A percentile compares a stretch with the other conserved stretches of the same genome.
Conservation (phyloP, 805 yeast genomes). For the Wickerhamiella bombiphila region DNA sequence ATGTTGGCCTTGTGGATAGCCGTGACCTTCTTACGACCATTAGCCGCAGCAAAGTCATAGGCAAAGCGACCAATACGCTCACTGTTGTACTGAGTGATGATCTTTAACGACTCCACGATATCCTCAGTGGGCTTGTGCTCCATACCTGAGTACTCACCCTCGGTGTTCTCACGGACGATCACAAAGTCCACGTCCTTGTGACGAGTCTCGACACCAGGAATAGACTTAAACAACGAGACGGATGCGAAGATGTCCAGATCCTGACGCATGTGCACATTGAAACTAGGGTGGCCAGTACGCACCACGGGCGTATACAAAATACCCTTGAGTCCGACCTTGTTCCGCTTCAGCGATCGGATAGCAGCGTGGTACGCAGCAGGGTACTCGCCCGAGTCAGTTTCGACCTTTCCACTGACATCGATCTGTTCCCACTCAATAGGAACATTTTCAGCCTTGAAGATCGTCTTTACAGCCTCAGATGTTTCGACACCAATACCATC, state of each 20-base stretch:
- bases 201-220: slow-evolving; percentile 87
- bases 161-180: slow-evolving; percentile 95
- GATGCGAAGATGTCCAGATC: slow-evolving; percentile 93
- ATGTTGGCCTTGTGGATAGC: slow-evolving; percentile 99
- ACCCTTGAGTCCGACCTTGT: slow-evolving; percentile 94
- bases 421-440: slow-evolving; percentile 85
- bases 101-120: slow-evolving; percentile 91
- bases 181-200: slow-evolving; percentile 73
- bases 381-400: slow-evolving; percentile 31
- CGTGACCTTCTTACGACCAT: slow-evolving; percentile 83
- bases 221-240: slow-evolving; percentile 80
- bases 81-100: slow-evolving; percentile 84
- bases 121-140: slow-evolving; percentile 97
- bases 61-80: slow-evolving; percentile 97
- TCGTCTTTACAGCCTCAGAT: slow-evolving; percentile 81
- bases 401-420: slow-evolving; percentile 45
- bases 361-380: slow-evolving; percentile 63
- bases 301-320: slow-evolving; percentile 82
- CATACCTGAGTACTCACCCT: slow-evolving; percentile 97
- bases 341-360: slow-evolving; percentile 80
- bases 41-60: slow-evolving; percentile 83
- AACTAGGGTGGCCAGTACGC: slow-evolving; percentile 63
- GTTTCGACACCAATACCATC: slow-evolving; percentile 97
- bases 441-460: slow-evolving; percentile 72
- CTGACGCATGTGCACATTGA: slow-evolving; percentile 93